These are phyloP conservation scores for Chlorella sorokiniana DNA, from an alignment of 139 green algal species.

Conservation along the genomic window DNA sequence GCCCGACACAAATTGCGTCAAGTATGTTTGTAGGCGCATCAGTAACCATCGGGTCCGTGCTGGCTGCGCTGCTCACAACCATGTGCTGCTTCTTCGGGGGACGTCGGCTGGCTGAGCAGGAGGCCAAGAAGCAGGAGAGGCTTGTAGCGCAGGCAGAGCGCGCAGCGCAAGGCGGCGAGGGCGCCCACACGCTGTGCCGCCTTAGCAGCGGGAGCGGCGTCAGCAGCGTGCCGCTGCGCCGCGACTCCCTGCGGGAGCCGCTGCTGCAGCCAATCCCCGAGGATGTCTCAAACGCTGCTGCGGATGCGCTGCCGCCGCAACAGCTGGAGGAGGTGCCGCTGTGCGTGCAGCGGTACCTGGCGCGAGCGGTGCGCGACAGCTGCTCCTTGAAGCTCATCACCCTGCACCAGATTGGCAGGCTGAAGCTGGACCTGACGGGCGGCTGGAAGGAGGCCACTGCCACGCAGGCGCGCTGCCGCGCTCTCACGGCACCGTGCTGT, in stretches of 20 bases:
- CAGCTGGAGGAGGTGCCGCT: not conserved
- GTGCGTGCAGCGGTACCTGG: not conserved
- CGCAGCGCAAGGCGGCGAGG: not conserved
- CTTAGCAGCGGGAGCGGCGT: not conserved
- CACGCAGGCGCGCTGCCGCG: not conserved
- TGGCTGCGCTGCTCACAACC: too few relatives aligned
- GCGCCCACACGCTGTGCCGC: not conserved
- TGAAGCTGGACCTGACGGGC: not conserved
- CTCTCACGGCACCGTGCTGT: too few relatives aligned
- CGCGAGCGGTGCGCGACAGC: not conserved
- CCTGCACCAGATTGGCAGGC: not conserved
- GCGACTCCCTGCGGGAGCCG: constrained; percentile 4
- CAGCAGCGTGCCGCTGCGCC: not conserved
- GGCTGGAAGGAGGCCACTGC: constrained; percentile 6
- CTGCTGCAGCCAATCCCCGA: constrained; percentile 17
- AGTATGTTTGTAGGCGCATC: too few relatives aligned
- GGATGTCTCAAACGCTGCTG: not conserved
- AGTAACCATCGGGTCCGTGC: too few relatives aligned
- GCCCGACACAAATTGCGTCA: too few relatives aligned
- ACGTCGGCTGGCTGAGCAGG: too few relatives aligned
- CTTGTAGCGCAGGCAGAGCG: too few relatives aligned
- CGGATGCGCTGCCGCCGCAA: not conserved
- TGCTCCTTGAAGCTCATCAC: constrained; percentile 13
- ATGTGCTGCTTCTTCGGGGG: too few relatives aligned
- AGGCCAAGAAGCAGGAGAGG: too few relatives aligned